phyloP scores from a whole-genome alignment of 208 protist genomes.

The Endotrypanum monterogeii region DNA sequence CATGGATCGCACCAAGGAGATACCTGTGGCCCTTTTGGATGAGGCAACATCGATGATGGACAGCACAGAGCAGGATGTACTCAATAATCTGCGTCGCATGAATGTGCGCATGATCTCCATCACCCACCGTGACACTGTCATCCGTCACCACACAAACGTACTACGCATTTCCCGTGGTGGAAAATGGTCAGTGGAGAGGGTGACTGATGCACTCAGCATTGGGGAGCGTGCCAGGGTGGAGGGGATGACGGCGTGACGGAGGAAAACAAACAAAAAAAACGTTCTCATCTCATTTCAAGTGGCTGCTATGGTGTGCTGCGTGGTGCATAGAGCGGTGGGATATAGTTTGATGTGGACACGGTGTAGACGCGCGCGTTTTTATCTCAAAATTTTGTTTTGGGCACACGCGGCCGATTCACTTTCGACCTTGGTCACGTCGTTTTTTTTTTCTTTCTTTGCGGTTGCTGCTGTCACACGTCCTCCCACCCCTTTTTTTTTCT shows the following conservation, averaged over 20 bases:
- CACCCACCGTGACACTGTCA: conserved; percentile 81
- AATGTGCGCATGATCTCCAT: conserved; percentile 82
- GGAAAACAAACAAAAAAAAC: too few species aligned
- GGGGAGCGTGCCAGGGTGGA: conserved; percentile 40
- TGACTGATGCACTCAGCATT: conserved; percentile 43
- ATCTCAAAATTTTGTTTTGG: not conserved
- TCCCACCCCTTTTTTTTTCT: not conserved
- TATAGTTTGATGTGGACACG: too few species aligned
- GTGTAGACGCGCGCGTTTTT: not conserved
- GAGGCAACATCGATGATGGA: conserved; percentile 92
- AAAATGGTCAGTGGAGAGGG: conserved; percentile 53
- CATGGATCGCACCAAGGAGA: conserved; percentile 57
- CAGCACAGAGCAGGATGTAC: conserved; percentile 82
- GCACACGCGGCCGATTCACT: not conserved
- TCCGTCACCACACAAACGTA: conserved; percentile 79
- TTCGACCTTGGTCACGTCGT: too few species aligned
- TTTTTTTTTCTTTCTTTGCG: too few species aligned
- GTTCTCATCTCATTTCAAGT: not conserved
- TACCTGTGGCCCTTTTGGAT: conserved; percentile 77
- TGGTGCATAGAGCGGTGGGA: not conserved
- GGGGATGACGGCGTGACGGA: conserved; percentile 32
- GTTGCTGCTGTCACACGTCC: not conserved
- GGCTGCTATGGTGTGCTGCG: not conserved
- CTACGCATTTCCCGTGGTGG: conserved; percentile 54
- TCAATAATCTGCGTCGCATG: conserved; percentile 75